A percentile compares a stretch with the other conserved stretches of the same genome.
Conservation (phyloP, 768 basidiomycete genomes). For the Neoboletus magnificus region DNA sequence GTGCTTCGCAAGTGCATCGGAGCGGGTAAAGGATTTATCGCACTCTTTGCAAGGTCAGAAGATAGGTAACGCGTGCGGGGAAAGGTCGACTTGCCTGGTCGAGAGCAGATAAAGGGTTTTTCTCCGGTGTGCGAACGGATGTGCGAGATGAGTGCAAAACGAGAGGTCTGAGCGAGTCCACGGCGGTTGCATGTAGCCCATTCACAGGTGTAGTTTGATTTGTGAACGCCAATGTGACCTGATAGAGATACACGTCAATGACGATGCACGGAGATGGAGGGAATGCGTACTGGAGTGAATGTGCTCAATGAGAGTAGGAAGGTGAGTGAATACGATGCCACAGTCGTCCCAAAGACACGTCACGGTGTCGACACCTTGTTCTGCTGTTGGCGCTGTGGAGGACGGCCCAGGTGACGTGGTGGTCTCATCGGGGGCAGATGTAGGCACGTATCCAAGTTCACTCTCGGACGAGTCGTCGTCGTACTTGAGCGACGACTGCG, state of each 20-base stretch:
- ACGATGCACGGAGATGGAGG: no score
- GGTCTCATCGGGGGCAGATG: constrained; percentile 13
- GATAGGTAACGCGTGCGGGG: neutral
- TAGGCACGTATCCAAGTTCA: constrained; percentile 18
- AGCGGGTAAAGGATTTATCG: constrained; percentile 92
- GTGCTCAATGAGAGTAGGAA: constrained; percentile 76
- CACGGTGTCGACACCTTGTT: constrained; percentile 50
- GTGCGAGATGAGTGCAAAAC: constrained; percentile 89
- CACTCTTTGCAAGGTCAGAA: constrained; percentile 56
- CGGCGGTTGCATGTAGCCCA: constrained; percentile 81
- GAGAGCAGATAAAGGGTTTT: constrained; percentile 82
- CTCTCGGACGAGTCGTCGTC: constrained; percentile 27
- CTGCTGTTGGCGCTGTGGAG: constrained; percentile 14
- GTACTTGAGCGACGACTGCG: constrained; percentile 29
- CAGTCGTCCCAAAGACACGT: constrained; percentile 87
- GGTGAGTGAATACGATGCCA: constrained; percentile 64
- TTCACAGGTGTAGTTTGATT: constrained; percentile 85
- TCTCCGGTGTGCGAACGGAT: constrained; percentile 92
- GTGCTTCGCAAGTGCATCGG: constrained; percentile 90
- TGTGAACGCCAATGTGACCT: constrained; percentile 83
- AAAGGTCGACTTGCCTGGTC: constrained; percentile 57
- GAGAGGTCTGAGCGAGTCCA: constrained; percentile 81
- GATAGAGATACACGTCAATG: neutral
- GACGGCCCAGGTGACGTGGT: constrained; percentile 22
- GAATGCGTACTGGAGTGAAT: constrained; percentile 67